These are phyloP conservation scores for Tetrahymena elliotti DNA, from an alignment of 73 alveolate genomes.

Conservation along the genomic window DNA sequence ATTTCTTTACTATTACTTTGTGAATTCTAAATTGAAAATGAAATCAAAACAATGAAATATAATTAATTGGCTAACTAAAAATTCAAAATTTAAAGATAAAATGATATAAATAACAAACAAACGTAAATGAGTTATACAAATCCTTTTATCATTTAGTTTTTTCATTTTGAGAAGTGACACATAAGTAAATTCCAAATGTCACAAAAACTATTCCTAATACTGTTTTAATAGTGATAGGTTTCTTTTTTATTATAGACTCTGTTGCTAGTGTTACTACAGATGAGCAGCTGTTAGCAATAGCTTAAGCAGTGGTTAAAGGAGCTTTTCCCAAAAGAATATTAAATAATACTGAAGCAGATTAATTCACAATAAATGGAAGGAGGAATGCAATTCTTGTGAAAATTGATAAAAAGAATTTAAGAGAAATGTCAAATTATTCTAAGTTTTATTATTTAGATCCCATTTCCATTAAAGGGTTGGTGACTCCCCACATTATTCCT, in stretches of 20 bases:
- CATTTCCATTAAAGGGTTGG: conserved; percentile 56
- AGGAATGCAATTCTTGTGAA: conserved; percentile 43
- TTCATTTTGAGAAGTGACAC: neutral
- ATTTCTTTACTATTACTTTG: no score
- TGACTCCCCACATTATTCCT: conserved; percentile 62
- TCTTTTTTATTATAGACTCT: conserved; percentile 14
- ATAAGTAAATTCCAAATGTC: conserved; percentile 18
- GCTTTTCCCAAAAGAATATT: conserved; percentile 41
- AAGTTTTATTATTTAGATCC: conserved; percentile 42
- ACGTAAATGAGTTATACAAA: no score
- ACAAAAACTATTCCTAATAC: conserved; percentile 27
- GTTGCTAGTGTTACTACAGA: conserved; percentile 37
- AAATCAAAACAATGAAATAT: neutral
- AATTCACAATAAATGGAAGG: conserved; percentile 50
- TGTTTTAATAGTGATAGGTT: conserved; percentile 9
- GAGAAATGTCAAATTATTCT: conserved; percentile 1
- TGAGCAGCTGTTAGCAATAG: conserved; percentile 38
- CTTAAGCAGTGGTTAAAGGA: conserved; percentile 37
- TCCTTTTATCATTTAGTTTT: neutral
- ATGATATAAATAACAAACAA: no score
- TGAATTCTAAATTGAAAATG: no score
- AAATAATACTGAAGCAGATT: conserved; percentile 47
- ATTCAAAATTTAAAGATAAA: no score
- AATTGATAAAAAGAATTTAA: conserved; percentile 27
- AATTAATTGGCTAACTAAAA: no score